Base-by-base conservation (phyloP, 1,284 basidiomycete species). In the Flammula alnicola region DNA sequence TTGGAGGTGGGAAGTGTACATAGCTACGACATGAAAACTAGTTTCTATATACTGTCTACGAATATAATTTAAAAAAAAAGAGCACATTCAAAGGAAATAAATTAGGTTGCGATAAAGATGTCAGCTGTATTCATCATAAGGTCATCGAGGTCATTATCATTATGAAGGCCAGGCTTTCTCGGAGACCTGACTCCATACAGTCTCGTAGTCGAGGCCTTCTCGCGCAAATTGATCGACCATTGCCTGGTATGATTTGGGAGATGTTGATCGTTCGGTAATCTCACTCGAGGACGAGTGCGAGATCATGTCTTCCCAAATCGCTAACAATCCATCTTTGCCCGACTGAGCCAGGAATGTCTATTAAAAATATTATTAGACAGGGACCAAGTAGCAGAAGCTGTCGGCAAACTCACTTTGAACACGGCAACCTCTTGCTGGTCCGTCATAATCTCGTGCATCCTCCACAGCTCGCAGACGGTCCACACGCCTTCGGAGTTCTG, bases 381-480 rank as follows among this genome's bases (percentile, higher is more conserved):
- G n/a, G n/a, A n/a, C n/a, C n/a, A 26, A 25, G n/a, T 29, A 7
- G n/a, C 16, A 33, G 20, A 44, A 27, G 29, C 6, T 11, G 33
- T 37, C 7, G 17, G 14, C 14, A 16, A 20, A 39, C 58, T 30
- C 11, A 63, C 65, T 54, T 62, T 63, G 54, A 66, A 65, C 50
- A 64, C 50, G 17, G 43, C 25, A n/a, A 62, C 47, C 39, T 64
- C 63, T 41, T 67, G 61, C 22, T 62, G 56, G 33, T 60, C 60
- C 5, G 56, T 52, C 54, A 62, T 60, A 9, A 66, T 56, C 20
- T 60, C 61, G 35, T 67, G 64, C 53, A 65, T 59, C 27, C 54
- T 51, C 64, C 63, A 66, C 7, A 68, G 56, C 42, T 67, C 61
- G 38, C 59, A 64, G n/a, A 56, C 54, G 30, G 41, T 51, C 67